Percentiles rank a stretch among this genome's conserved stretches.
phyloP scores from a whole-genome alignment of 1,139 yeast species.

The Citeromyces siamensis region DNA sequence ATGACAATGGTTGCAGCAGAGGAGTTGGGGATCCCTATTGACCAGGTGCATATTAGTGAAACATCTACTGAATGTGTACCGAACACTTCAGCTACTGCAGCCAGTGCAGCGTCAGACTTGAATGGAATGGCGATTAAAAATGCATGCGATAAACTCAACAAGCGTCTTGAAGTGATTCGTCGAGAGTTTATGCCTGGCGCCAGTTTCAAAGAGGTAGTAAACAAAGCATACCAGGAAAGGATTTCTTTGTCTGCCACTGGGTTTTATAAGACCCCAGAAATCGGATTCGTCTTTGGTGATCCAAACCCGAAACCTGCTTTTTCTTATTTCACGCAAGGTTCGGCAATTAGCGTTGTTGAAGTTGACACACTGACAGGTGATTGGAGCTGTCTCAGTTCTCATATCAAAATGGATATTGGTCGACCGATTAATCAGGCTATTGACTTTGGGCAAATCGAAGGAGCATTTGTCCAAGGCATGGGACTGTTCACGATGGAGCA shows the following conservation, averaged over 20 bases:
- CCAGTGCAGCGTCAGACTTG: conserved; percentile 30
- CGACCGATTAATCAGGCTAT: conserved; percentile 32
- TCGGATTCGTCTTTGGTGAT: conserved; percentile 27
- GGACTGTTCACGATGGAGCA: conserved; percentile 34
- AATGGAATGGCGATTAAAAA: conserved; percentile 32
- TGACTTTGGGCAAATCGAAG: conserved; percentile 35
- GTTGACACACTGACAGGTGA: conserved; percentile 33
- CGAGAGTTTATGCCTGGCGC: conserved; percentile 22
- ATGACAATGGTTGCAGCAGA: conserved; percentile 31
- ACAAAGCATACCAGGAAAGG: conserved; percentile 27
- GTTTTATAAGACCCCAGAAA: conserved; percentile 33
- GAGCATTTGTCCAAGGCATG: conserved; percentile 33
- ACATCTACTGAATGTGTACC: conserved; percentile 32
- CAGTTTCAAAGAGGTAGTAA: conserved; percentile 24
- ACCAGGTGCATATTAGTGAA: conserved; percentile 26
- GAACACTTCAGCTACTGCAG: conserved; percentile 33
- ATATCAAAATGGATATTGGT: conserved; percentile 33
- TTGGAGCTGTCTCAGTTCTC: conserved; percentile 26
- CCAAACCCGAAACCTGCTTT: conserved; percentile 29
- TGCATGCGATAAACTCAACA: conserved; percentile 30
- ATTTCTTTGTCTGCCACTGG: conserved; percentile 33
- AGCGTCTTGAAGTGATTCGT: conserved; percentile 23
- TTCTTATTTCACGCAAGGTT: conserved; percentile 30
- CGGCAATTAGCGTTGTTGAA: conserved; percentile 26
- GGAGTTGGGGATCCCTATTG: conserved; percentile 25